Percentiles rank a stretch among this genome's conserved stretches.
Evolutionary conservation across 75 land plant species (phyloP).

Genomic region (Cupressus sempervirens): DNA sequence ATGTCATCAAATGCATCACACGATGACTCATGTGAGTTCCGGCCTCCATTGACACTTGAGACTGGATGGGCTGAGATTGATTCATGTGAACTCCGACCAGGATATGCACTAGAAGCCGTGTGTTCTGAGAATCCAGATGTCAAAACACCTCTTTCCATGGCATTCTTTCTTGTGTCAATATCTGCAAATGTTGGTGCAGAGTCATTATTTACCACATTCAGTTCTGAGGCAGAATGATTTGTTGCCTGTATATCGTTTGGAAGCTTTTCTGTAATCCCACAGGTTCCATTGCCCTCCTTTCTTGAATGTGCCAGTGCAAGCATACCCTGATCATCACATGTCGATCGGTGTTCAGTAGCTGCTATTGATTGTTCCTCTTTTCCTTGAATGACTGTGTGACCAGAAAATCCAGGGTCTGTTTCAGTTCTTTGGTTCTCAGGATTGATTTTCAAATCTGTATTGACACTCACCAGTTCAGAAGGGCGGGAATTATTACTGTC

Average conservation of each 20-base stretch:
- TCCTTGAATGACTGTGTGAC: neutral
- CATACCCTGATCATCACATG: neutral
- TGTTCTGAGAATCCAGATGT: neutral
- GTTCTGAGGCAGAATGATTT: neutral
- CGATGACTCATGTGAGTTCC: neutral
- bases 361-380: neutral
- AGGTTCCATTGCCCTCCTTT: neutral
- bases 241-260: neutral
- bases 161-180: conserved; percentile 2
- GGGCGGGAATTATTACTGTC: neutral
- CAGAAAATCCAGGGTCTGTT: neutral
- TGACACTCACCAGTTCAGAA: neutral
- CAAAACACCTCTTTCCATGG: neutral
- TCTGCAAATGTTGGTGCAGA: neutral
- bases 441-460: neutral
- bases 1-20: neutral
- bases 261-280: neutral
- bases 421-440: neutral
- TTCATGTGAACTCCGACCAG: neutral
- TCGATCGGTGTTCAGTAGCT: neutral
- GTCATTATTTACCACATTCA: neutral
- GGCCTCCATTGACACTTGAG: neutral
- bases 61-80: neutral
- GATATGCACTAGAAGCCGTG: neutral
- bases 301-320: neutral